A percentile compares a stretch with the other conserved stretches of the same genome.
Evolutionary conservation across 2,329 filamentous ascomycete genomes (phyloP).

Genomic region (Aureobasidium pullulans): DNA sequence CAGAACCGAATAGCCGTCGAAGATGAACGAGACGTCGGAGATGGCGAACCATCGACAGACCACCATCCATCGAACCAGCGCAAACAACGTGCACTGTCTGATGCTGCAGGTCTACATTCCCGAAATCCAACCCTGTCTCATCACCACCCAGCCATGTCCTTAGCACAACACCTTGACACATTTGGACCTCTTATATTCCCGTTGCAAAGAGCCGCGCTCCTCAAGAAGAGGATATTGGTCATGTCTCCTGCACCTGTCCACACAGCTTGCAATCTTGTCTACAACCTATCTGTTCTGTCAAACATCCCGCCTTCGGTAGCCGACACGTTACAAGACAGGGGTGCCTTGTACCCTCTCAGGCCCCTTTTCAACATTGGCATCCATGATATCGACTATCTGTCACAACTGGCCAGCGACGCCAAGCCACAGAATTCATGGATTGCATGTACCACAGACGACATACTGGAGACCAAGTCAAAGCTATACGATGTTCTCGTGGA

Average conservation of each 20-base stretch:
- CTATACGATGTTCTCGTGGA: constrained; percentile 88
- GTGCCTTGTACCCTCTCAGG: constrained; percentile 57
- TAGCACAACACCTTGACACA: constrained; percentile 66
- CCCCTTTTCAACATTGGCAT: constrained; percentile 92
- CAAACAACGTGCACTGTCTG: constrained; percentile 43
- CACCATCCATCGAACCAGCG: constrained; percentile 50
- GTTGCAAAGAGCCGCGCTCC: constrained; percentile 75
- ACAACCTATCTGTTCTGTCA: constrained; percentile 85
- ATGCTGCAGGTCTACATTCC: constrained; percentile 52
- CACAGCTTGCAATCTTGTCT: constrained; percentile 87
- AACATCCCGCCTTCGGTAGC: constrained; percentile 72
- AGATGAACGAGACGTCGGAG: constrained; percentile 44
- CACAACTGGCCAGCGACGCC: constrained; percentile 47
- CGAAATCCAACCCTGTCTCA: constrained; percentile 61
- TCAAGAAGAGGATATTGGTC: constrained; percentile 82
- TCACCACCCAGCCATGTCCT: constrained; percentile 79
- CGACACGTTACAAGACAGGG: constrained; percentile 54
- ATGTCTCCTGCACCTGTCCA: constrained; percentile 81
- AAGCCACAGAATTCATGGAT: constrained; percentile 60
- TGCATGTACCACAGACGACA: constrained; percentile 91
- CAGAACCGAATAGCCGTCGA: constrained; percentile 36
- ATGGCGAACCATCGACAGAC: neutral
- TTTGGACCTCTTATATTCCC: constrained; percentile 92
- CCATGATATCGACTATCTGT: constrained; percentile 78
- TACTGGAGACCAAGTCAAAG: constrained; percentile 75